These are phyloP conservation scores for Tricholoma flavovirens DNA, from an alignment of 768 basidiomycete species.

Conservation along the genomic window DNA sequence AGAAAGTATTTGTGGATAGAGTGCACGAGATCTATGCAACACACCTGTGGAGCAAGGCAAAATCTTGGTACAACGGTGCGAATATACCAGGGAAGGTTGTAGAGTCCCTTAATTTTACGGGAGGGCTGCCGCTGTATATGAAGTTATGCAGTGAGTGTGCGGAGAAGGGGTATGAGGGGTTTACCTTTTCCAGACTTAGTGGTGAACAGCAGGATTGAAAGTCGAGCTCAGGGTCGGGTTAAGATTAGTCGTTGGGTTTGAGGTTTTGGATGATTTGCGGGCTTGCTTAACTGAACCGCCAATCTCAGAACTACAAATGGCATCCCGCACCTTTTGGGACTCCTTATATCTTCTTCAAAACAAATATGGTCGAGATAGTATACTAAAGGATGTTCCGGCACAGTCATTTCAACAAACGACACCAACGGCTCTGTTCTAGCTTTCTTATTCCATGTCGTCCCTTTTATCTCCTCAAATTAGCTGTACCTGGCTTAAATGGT, in stretches of 20 bases:
- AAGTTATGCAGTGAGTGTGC: constrained; percentile 13
- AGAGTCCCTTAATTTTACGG: constrained; percentile 19
- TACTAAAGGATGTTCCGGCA: too few relatives aligned
- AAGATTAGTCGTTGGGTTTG: background rate
- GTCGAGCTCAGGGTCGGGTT: background rate
- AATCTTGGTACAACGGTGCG: constrained; percentile 23
- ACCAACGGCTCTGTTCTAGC: too few relatives aligned
- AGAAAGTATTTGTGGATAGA: background rate
- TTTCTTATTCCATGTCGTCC: too few relatives aligned
- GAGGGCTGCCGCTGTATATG: constrained; percentile 17
- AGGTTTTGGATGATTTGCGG: background rate
- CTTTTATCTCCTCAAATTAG: too few relatives aligned
- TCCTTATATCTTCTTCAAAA: too few relatives aligned
- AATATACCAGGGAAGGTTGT: constrained; percentile 22
- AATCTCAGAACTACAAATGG: too few relatives aligned
- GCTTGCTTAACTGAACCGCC: too few relatives aligned
- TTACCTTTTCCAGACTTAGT: background rate
- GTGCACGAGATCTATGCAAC: constrained; percentile 10
- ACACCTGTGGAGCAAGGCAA: constrained; percentile 14
- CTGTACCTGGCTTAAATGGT: too few relatives aligned
- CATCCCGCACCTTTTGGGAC: too few relatives aligned
- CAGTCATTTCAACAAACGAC: too few relatives aligned
- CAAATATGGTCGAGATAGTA: too few relatives aligned
- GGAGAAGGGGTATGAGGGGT: constrained; percentile 14
- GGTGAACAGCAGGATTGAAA: background rate